phyloP scores from a whole-genome alignment of 1,284 basidiomycete genomes.

The Sporisorium exsertum region DNA sequence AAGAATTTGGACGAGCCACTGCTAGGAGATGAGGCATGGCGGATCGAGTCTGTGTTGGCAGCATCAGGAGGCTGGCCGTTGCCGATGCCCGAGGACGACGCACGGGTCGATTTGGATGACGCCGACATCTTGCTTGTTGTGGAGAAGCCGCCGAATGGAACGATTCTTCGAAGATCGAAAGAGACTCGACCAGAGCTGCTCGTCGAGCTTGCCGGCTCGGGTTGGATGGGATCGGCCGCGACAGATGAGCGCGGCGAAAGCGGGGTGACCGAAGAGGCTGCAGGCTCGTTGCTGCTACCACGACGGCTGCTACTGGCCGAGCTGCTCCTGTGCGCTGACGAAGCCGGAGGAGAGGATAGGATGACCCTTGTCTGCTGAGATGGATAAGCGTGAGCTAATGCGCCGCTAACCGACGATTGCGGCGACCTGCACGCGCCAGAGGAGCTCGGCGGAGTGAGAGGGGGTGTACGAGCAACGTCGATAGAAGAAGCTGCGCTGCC shows the following conservation, averaged over 20 bases:
- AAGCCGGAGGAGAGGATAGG: conserved; percentile 21
- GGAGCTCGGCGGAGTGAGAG: conserved; percentile 26
- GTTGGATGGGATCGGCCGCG: background rate
- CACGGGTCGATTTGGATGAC: conserved; percentile 7
- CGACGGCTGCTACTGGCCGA: conserved; percentile 25
- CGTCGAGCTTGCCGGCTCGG: conserved; percentile 2
- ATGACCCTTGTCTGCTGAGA: background rate
- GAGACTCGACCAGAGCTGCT: conserved; percentile 20
- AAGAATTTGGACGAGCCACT: conserved; percentile 29
- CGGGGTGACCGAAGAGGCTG: background rate
- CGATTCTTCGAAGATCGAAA: conserved; percentile 32
- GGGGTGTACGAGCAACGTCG: conserved; percentile 4
- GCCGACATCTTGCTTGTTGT: conserved; percentile 30
- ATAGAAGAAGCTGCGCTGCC: background rate
- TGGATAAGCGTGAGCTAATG: background rate
- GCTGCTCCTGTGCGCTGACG: conserved; percentile 18
- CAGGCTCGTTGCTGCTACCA: conserved; percentile 25
- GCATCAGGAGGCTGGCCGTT: conserved; percentile 18
- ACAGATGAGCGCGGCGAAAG: conserved; percentile 7
- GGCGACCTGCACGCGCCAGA: conserved; percentile 24
- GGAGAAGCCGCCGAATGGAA: conserved; percentile 11
- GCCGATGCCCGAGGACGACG: conserved; percentile 22
- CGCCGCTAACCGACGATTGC: conserved; percentile 18
- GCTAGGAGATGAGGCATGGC: conserved; percentile 14
- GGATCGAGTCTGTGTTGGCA: conserved; percentile 4